Percentiles rank a stretch among this genome's conserved stretches.
These are phyloP conservation scores for Globisporangium splendens DNA, from an alignment of 352 stramenopile genomes.

Conservation along the genomic window DNA sequence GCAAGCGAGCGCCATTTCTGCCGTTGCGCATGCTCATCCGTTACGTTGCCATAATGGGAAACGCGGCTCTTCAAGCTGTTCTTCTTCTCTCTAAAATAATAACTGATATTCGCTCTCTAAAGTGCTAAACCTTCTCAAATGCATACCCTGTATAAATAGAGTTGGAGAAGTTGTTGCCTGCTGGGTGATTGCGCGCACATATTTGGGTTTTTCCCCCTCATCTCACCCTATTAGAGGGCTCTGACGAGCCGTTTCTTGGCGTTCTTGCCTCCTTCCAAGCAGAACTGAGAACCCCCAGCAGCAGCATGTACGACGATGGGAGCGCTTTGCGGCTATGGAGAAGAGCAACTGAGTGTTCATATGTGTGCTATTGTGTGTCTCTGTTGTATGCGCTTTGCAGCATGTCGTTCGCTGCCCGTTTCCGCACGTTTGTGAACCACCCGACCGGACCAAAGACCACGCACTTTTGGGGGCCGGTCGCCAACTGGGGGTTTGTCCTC, in stretches of 20 bases:
- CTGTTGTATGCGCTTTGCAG: neutral
- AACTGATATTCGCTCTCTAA: neutral
- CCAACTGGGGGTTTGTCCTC: constrained; percentile 87
- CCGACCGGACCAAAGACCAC: constrained; percentile 84
- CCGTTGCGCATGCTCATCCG: neutral
- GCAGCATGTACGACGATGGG: neutral
- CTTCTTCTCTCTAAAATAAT: too few relatives aligned
- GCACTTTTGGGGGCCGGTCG: constrained; percentile 86
- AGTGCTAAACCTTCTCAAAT: neutral
- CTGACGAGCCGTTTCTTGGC: too few relatives aligned
- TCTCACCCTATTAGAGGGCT: too few relatives aligned
- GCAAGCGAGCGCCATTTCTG: neutral
- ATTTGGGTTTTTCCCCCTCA: neutral
- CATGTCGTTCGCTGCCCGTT: constrained; percentile 32
- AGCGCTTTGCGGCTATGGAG: too few relatives aligned
- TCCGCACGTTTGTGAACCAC: constrained; percentile 75
- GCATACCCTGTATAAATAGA: neutral
- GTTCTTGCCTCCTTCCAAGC: neutral
- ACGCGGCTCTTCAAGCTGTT: too few relatives aligned
- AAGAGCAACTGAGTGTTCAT: too few relatives aligned
- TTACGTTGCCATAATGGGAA: neutral
- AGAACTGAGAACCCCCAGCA: neutral
- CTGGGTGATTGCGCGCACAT: neutral
- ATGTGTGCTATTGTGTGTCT: neutral
- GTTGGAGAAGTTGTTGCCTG: too few relatives aligned